Base-by-base conservation (phyloP, 768 basidiomycete genomes). In the Terana coerulea region DNA sequence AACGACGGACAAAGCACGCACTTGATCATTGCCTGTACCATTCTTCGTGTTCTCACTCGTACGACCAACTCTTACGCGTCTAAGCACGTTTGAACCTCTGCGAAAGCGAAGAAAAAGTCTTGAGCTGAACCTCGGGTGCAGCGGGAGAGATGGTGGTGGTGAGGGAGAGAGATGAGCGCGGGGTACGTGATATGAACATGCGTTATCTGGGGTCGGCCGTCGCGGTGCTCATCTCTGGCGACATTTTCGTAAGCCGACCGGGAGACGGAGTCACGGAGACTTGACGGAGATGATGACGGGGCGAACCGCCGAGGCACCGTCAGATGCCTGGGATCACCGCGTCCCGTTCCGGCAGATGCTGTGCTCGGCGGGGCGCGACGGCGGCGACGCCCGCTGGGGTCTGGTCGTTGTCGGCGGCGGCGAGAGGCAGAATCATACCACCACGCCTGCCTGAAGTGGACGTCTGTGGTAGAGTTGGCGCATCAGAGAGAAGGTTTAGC, bases 101-200 rank as follows among this genome's bases (percentile, higher is more conserved):
- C n/a, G n/a, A n/a, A 40, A 5, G 15, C 29, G 45, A 11, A 10
- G 25, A 7, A 22, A 40, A 40, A 40, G 39, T 22, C 9, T 24
- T 19, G 5, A 5, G 39, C 21, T 40, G 39, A 22, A 22, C 39
- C 39, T 46, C 30, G 50, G 8, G 28, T 15, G 35, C n/a, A 42
- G 21, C 24, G 7, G 36, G 26, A 17, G 21, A 42, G 50, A 36
- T 26, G 50, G 22, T 48, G 34, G 47, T 48, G 34, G 47, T 24
- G 26, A 28, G 37, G 47, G 25, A 29, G 29, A 29, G 26, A 36
- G 47, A 48, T 48, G 47, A 36, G n/a, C 12, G 35, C 24, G 11
- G 17, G 11, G 7, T 17, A 14, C 34, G 21, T 37, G 36, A 40
- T 40, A 14, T 37, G 35, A 19, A 5, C 15, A 1, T n/a, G n/a